Conservation (phyloP, 768 basidiomycete genomes). For the Auricularia sp. region DNA sequence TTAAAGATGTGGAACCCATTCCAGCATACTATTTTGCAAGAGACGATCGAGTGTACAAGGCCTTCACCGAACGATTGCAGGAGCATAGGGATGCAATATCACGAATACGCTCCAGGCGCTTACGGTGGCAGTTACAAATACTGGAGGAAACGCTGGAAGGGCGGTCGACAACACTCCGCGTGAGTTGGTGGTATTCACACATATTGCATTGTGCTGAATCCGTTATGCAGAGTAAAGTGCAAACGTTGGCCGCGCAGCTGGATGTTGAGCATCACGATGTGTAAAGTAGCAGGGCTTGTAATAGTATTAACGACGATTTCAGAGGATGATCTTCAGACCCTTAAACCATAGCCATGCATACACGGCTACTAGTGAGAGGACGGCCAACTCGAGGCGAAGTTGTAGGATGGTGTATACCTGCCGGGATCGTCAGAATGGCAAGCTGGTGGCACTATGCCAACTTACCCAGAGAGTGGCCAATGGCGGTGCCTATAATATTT, state of each 20-base stretch:
- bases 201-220: slow-evolving; percentile 7
- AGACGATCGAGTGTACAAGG: slow-evolving; percentile 75
- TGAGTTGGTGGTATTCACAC: slow-evolving; percentile 23
- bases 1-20: slow-evolving; percentile 49
- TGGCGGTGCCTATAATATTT: slow-evolving; percentile 50
- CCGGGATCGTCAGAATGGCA: background rate
- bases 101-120: slow-evolving; percentile 24
- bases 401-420: slow-evolving; percentile 56
- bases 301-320: background rate
- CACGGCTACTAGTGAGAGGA: slow-evolving; percentile 43
- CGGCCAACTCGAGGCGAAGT: slow-evolving; percentile 52
- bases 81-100: slow-evolving; percentile 32
- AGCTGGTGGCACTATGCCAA: background rate
- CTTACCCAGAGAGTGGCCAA: slow-evolving; percentile 59
- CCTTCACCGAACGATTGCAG: slow-evolving; percentile 40
- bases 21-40: slow-evolving; percentile 90
- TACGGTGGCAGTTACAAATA: slow-evolving; percentile 62
- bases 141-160: slow-evolving; percentile 57
- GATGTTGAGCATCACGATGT: slow-evolving; percentile 31
- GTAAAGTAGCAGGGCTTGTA: background rate
- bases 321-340: slow-evolving; percentile 36
- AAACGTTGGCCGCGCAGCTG: slow-evolving; percentile 47
- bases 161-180: slow-evolving; percentile 53
- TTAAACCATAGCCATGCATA: slow-evolving; percentile 55
- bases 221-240: slow-evolving; percentile 45